A percentile compares a stretch with the other conserved stretches of the same genome.
phyloP scores from a whole-genome alignment of 768 basidiomycete genomes.

The Xanthoconium stramineum region DNA sequence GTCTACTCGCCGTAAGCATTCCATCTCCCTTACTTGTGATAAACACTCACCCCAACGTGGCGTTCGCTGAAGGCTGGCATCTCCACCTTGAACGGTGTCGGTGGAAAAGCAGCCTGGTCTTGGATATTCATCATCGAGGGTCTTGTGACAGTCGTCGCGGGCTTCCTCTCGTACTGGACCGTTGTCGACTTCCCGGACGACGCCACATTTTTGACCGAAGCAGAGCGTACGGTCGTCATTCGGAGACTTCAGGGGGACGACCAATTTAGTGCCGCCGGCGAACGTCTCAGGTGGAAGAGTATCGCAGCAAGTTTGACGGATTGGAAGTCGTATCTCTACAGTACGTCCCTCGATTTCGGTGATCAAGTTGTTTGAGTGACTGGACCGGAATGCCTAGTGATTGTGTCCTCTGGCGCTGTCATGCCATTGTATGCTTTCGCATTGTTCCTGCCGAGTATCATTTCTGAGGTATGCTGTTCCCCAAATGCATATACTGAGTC shows the following conservation, averaged over 20 bases:
- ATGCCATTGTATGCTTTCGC: constrained; percentile 76
- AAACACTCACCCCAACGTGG: neutral
- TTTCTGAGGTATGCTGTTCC: constrained; percentile 50
- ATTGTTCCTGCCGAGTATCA: constrained; percentile 76
- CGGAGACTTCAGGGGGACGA: constrained; percentile 63
- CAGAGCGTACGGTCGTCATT: constrained; percentile 63
- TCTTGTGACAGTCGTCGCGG: constrained; percentile 64
- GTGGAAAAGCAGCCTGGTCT: constrained; percentile 60
- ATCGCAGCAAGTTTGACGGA: constrained; percentile 59
- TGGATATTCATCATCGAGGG: constrained; percentile 83
- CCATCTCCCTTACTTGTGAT: neutral
- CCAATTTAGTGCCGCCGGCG: constrained; percentile 73
- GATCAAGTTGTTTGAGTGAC: neutral
- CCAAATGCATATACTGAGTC: too few relatives aligned
- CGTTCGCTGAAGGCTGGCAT: constrained; percentile 45
- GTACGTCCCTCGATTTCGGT: constrained; percentile 3
- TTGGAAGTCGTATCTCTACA: constrained; percentile 66
- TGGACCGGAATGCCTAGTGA: constrained; percentile 41
- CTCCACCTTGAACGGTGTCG: constrained; percentile 68
- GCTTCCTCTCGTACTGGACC: constrained; percentile 65
- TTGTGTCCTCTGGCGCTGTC: constrained; percentile 53
- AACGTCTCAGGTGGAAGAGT: constrained; percentile 54
- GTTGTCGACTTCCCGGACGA: constrained; percentile 83
- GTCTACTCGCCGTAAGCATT: constrained; percentile 58
- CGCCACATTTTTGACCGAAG: constrained; percentile 72